These are phyloP conservation scores for Triangularia verruculosa DNA, from an alignment of 2,329 filamentous ascomycete genomes.

Conservation along the genomic window DNA sequence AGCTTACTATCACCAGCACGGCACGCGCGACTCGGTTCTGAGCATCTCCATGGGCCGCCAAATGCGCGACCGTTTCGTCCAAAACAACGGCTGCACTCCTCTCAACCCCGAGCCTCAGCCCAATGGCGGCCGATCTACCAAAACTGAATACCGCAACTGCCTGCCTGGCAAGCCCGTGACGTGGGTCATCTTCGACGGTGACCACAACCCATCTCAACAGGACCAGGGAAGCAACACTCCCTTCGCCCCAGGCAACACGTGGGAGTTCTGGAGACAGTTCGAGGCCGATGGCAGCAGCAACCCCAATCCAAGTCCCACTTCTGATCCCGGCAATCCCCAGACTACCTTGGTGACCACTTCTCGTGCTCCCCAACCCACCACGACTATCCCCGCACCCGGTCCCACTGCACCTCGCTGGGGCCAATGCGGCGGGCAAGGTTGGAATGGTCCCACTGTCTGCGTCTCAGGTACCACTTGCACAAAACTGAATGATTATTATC, in stretches of 20 bases:
- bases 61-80: slow-evolving; percentile 20
- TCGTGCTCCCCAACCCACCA: slow-evolving; percentile 5
- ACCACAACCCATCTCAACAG: slow-evolving; percentile 25
- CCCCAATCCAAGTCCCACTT: background rate
- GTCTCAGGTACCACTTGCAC: slow-evolving; percentile 35
- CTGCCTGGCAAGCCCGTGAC: slow-evolving; percentile 15
- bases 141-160: slow-evolving; percentile 19
- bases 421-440: slow-evolving; percentile 38
- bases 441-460: slow-evolving; percentile 36
- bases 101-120: slow-evolving; percentile 14
- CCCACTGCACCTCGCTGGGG: slow-evolving; percentile 28
- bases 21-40: slow-evolving; percentile 15
- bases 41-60: slow-evolving; percentile 11
- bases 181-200: slow-evolving; percentile 27
- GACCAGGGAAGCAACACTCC: slow-evolving; percentile 3
- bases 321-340: background rate
- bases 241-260: slow-evolving; percentile 13
- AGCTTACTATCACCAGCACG: slow-evolving; percentile 20
- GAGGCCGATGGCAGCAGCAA: background rate
- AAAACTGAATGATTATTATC: slow-evolving; percentile 39
- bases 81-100: slow-evolving; percentile 17
- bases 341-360: slow-evolving; percentile 1
- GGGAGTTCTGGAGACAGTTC: slow-evolving; percentile 12
- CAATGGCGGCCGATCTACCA: slow-evolving; percentile 9
- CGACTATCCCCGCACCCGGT: background rate